These are phyloP conservation scores for Sporothrix euskadiensis DNA, from an alignment of 2,329 filamentous ascomycete species.

Conservation along the genomic window DNA sequence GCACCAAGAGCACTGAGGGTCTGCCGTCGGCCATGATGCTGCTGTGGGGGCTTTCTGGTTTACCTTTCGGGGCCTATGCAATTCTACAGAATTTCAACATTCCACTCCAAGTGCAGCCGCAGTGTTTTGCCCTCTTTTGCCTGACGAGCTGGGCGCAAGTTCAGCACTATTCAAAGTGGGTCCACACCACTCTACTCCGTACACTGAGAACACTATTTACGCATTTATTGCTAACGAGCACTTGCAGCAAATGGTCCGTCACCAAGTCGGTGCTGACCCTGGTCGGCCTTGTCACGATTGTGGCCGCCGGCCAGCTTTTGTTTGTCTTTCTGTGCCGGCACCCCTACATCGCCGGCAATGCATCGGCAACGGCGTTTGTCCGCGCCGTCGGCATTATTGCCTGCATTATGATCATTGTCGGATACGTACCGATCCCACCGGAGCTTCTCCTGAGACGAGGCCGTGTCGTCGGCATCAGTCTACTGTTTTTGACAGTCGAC, in stretches of 20 bases:
- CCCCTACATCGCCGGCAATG: background rate
- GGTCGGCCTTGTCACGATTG: background rate
- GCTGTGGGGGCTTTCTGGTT: background rate
- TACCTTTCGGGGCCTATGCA: background rate
- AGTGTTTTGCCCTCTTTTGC: constrained; percentile 11
- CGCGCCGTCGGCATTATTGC: background rate
- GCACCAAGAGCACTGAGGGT: background rate
- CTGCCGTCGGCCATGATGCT: constrained; percentile 5
- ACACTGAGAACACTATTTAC: background rate
- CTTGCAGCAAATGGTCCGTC: background rate
- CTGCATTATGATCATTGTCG: constrained; percentile 13
- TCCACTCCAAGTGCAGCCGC: background rate
- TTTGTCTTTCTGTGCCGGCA: constrained; percentile 2
- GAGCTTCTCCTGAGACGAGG: background rate
- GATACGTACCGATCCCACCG: background rate
- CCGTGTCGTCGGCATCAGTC: background rate
- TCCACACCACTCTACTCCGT: background rate
- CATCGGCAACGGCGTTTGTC: background rate
- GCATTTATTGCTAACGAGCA: background rate
- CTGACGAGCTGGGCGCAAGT: background rate
- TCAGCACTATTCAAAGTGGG: background rate
- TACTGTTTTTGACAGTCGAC: background rate
- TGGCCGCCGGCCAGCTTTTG: background rate
- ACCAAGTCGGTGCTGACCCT: background rate
- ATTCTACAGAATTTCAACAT: background rate